Conservation (phyloP, 2,329 filamentous ascomycete genomes). For the Phoma sp. region DNA sequence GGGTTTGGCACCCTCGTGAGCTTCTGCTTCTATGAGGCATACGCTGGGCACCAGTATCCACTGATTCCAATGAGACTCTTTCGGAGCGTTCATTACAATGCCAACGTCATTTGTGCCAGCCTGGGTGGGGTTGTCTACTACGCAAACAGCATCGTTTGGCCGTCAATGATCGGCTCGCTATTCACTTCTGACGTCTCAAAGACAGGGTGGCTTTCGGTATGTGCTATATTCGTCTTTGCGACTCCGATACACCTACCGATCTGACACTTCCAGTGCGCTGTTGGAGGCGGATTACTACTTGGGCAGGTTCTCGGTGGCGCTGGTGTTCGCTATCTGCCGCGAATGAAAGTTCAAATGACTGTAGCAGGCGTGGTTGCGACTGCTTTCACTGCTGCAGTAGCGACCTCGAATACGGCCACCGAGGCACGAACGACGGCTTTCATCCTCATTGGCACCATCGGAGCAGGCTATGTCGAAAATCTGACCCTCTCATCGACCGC, state of each 20-base stretch:
- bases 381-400: neutral
- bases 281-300: neutral
- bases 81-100: neutral
- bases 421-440: neutral
- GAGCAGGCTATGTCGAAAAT: neutral
- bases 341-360: neutral
- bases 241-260: neutral
- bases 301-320: neutral
- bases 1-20: neutral
- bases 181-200: neutral
- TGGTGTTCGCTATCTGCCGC: neutral
- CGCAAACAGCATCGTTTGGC: neutral
- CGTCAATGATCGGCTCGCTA: neutral
- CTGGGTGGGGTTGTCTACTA: neutral
- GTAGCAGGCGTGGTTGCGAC: neutral
- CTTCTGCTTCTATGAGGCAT: neutral
- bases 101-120: neutral
- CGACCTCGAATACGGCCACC: neutral
- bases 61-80: neutral
- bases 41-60: neutral
- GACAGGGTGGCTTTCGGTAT: neutral
- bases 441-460: neutral
- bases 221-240: neutral
- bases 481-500: neutral
- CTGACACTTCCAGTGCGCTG: neutral